Base-by-base conservation (phyloP, 176 grass and related monocot genomes). In the Triticum urartu region DNA sequence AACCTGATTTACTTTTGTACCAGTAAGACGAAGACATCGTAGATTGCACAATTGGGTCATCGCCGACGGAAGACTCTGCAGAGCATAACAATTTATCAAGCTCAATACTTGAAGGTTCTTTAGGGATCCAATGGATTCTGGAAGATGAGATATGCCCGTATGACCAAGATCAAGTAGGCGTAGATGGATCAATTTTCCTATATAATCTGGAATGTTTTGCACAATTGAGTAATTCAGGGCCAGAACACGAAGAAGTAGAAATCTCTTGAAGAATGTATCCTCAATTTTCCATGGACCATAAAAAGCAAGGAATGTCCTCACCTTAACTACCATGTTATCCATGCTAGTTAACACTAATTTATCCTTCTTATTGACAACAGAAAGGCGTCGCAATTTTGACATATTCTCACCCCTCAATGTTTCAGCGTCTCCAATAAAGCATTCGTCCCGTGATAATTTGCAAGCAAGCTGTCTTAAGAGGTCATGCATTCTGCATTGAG, bases 391-490 rank as follows among this genome's bases (percentile, higher is more conserved):
- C 7, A 81, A 2, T 62, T 87, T 84, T 6, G 1, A 28, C 3
- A 82, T 15, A 11, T 0, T 12, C 2, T 5, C 50, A 52, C 5
- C 2, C 26, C 2, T 22, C 1, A 65, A 12, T 36, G 25, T 50
- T 17, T 79, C 11, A 42, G 10, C 62, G 0, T 90, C 56, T 3
- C 91, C 91, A 84, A 48, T 0, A 10, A 86, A 77, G 12, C 6
- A 58, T 17, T 92, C 79, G 11, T 81, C 82, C 45, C 4, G 13
- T 21, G 75, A 78, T 26, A 95, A 76, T 74, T 78, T 25, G 1
- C 17, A 28, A 22, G 79, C 85, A 70, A 95, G 75, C 1, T 81
- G 68, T 70, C 76, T 77, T 82, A 91, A 22, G 3, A 91, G 70
- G 6, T 91, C 79, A 84, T 91, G 83, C 66, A 91, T 84, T 20